These are phyloP conservation scores for Candida dubliniensis DNA, from an alignment of 1,139 yeast species.

Conservation along the genomic window DNA sequence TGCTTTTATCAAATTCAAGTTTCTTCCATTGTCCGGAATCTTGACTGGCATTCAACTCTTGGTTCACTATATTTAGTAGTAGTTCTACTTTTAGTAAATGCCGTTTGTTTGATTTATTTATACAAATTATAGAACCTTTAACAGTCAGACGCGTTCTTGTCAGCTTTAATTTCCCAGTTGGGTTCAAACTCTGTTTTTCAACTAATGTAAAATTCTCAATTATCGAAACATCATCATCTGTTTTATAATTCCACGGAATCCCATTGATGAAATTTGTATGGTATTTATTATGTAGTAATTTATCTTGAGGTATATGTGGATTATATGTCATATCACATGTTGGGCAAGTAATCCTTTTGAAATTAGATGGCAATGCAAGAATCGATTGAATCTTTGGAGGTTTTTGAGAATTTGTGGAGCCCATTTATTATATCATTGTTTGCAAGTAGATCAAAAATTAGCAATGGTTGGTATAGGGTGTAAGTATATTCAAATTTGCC, in stretches of 20 bases:
- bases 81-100: slow-evolving; percentile 27
- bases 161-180: slow-evolving; percentile 6
- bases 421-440: background rate
- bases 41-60: slow-evolving; percentile 57
- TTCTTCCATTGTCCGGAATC: slow-evolving; percentile 52
- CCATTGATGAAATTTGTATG: slow-evolving; percentile 53
- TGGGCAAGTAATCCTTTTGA: slow-evolving; percentile 38
- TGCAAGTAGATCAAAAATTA: background rate
- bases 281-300: slow-evolving; percentile 46
- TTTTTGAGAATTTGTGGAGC: background rate
- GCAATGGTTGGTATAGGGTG: too few relatives aligned
- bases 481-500: too few relatives aligned
- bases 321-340: slow-evolving; percentile 64
- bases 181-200: background rate
- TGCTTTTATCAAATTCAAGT: slow-evolving; percentile 23
- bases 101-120: slow-evolving; percentile 18
- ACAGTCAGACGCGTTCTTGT: slow-evolving; percentile 8
- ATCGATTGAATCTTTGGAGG: slow-evolving; percentile 17
- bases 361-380: slow-evolving; percentile 12
- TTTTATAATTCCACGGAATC: slow-evolving; percentile 35
- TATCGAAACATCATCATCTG: slow-evolving; percentile 17
- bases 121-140: slow-evolving; percentile 15
- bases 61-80: slow-evolving; percentile 52
- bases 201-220: slow-evolving; percentile 1
- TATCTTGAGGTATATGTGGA: slow-evolving; percentile 45